Evolutionary conservation across 208 protist genomes (phyloP).

Genomic region (Acanthamoeba divionensis): DNA sequence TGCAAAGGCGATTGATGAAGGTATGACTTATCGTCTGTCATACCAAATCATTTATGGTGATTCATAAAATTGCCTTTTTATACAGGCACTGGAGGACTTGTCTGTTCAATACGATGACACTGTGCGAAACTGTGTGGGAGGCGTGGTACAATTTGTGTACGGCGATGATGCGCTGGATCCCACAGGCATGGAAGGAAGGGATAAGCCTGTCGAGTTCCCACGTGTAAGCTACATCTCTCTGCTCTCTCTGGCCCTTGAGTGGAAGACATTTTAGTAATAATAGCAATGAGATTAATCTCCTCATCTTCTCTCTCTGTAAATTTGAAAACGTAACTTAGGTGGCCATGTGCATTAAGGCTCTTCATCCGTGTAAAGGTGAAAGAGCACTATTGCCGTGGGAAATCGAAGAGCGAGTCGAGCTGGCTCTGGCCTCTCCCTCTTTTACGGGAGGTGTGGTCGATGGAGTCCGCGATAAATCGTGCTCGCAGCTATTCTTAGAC

Average conservation of each 20-base stretch:
- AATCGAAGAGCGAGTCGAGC: not conserved
- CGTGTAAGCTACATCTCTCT: constrained; percentile 1
- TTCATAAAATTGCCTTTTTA: constrained; percentile 85
- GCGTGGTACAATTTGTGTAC: constrained; percentile 94
- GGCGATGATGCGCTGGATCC: constrained; percentile 99
- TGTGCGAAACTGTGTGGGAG: constrained; percentile 91
- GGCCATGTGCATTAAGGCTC: constrained; percentile 2
- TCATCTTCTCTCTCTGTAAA: no score
- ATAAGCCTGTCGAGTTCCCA: constrained; percentile 73
- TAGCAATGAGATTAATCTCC: not conserved
- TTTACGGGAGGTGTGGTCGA: not conserved
- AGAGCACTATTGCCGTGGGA: constrained; percentile 6
- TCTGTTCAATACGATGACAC: constrained; percentile 96
- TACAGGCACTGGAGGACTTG: constrained; percentile 98
- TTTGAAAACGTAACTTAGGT: no score
- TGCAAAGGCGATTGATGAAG: constrained; percentile 98
- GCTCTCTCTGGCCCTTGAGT: not conserved
- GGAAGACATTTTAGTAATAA: not conserved
- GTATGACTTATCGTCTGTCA: not conserved
- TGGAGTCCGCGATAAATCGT: not conserved
- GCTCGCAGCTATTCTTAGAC: constrained; percentile 79
- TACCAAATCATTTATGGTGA: not conserved
- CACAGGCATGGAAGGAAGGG: constrained; percentile 89
- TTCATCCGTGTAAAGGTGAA: not conserved
- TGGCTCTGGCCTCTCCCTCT: not conserved